These are phyloP conservation scores for Globisporangium heterothallicum DNA, from an alignment of 352 stramenopile species.

Conservation along the genomic window DNA sequence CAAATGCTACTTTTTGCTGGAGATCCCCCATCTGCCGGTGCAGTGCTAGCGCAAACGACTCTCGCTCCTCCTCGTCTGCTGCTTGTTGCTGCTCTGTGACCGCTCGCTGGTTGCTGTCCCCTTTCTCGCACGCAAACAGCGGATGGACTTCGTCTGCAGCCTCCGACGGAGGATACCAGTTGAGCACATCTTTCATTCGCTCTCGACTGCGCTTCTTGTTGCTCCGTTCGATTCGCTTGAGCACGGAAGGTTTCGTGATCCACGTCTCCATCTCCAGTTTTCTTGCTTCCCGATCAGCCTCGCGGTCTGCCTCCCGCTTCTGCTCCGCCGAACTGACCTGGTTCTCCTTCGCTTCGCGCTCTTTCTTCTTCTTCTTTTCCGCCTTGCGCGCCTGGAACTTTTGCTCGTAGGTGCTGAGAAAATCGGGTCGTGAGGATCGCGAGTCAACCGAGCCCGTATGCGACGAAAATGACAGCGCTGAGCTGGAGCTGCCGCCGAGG, in stretches of 20 bases:
- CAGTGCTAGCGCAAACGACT: constrained; percentile 10
- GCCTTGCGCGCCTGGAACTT: constrained; percentile 51
- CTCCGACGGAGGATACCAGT: constrained; percentile 37
- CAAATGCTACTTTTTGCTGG: constrained; percentile 26
- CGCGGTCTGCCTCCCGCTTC: constrained; percentile 37
- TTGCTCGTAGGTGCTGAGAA: constrained; percentile 48
- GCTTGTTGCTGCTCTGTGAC: constrained; percentile 19
- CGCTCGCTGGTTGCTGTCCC: constrained; percentile 1
- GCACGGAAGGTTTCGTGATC: constrained; percentile 28
- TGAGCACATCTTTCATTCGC: constrained; percentile 33
- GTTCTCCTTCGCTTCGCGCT: constrained; percentile 26
- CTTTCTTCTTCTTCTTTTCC: constrained; percentile 46
- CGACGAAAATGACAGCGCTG: constrained; percentile 39
- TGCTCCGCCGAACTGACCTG: constrained; percentile 45
- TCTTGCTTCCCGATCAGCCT: constrained; percentile 39
- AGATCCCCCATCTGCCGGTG: constrained; percentile 22
- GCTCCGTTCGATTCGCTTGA: constrained; percentile 28
- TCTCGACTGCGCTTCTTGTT: constrained; percentile 35
- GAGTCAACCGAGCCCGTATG: constrained; percentile 25
- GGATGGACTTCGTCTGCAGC: constrained; percentile 31
- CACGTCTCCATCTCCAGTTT: constrained; percentile 51
- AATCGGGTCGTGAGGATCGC: constrained; percentile 40
- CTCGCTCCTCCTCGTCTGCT: constrained; percentile 3
- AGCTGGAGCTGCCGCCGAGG: constrained; percentile 15
- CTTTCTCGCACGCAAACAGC: constrained; percentile 21